Percentiles rank a stretch among this genome's conserved stretches.
These are phyloP conservation scores for Zarea fungicola DNA, from an alignment of 2,329 filamentous ascomycete species.

Conservation along the genomic window DNA sequence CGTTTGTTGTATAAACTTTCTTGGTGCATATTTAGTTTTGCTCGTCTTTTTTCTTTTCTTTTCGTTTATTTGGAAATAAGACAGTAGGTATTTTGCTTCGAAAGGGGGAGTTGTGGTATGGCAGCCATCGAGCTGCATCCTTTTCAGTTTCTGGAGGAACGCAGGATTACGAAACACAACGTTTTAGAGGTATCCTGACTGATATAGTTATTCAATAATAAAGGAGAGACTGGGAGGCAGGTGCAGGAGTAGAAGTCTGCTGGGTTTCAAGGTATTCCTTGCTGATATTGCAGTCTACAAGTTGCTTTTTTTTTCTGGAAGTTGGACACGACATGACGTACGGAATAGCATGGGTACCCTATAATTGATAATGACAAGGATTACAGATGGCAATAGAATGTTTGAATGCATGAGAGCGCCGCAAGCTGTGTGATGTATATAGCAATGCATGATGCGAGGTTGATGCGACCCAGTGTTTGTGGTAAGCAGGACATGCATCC, in stretches of 20 bases:
- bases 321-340: slow-evolving; percentile 8
- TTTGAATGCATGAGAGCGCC: too few relatives aligned
- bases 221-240: too few relatives aligned
- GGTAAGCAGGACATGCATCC: too few relatives aligned
- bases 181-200: too few relatives aligned
- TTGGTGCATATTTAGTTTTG: not conserved
- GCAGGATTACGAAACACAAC: too few relatives aligned
- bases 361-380: slow-evolving; percentile 13
- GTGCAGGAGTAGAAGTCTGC: too few relatives aligned
- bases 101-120: not conserved
- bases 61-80: not conserved
- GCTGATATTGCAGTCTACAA: not conserved
- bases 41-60: not conserved
- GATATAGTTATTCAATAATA: too few relatives aligned
- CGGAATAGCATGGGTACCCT: slow-evolving; percentile 5
- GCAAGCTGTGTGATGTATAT: too few relatives aligned
- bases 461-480: too few relatives aligned
- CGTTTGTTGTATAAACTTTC: not conserved
- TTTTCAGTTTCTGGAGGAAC: too few relatives aligned
- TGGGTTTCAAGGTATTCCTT: not conserved
- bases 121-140: too few relatives aligned
- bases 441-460: too few relatives aligned
- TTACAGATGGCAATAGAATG: not conserved
- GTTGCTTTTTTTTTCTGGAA: not conserved
- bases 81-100: not conserved